Evolutionary conservation across 1,139 yeast genomes (phyloP).

Genomic region (Candida sp.): DNA sequence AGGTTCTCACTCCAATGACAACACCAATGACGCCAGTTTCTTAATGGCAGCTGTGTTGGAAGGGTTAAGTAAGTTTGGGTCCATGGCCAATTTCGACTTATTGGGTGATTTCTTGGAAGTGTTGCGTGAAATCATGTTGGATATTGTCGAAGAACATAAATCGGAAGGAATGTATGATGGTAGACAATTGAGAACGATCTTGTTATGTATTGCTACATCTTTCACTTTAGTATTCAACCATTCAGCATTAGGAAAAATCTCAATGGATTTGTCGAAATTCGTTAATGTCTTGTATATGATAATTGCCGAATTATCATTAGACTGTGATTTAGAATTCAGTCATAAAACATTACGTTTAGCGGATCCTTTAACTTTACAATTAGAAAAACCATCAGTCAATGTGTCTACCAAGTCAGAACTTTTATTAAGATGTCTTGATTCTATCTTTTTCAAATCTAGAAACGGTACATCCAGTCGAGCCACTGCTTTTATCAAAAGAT

Average conservation of each 20-base stretch:
- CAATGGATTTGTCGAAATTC: conserved; percentile 69
- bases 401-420: conserved; percentile 89
- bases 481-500: conserved; percentile 77
- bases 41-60: conserved; percentile 86
- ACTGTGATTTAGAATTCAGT: conserved; percentile 82
- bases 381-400: conserved; percentile 68
- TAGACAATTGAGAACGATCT: conserved; percentile 58
- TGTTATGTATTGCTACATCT: conserved; percentile 85
- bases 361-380: conserved; percentile 57
- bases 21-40: conserved; percentile 46
- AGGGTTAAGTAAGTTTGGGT: conserved; percentile 88
- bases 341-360: conserved; percentile 75
- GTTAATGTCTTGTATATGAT: conserved; percentile 69
- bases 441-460: conserved; percentile 73
- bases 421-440: conserved; percentile 72
- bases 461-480: conserved; percentile 73
- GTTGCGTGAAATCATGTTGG: conserved; percentile 70
- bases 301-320: conserved; percentile 65
- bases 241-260: conserved; percentile 50
- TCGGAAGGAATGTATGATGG: conserved; percentile 32
- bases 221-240: conserved; percentile 79
- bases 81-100: conserved; percentile 86
- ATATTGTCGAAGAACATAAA: conserved; percentile 34
- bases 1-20: conserved; percentile 26
- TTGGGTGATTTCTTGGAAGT: conserved; percentile 92